Evolutionary conservation across 23 red algal species (phyloP), one percentile per base, ranked within the genome.

Genomic region (Gracilaria gracilis): DNA sequence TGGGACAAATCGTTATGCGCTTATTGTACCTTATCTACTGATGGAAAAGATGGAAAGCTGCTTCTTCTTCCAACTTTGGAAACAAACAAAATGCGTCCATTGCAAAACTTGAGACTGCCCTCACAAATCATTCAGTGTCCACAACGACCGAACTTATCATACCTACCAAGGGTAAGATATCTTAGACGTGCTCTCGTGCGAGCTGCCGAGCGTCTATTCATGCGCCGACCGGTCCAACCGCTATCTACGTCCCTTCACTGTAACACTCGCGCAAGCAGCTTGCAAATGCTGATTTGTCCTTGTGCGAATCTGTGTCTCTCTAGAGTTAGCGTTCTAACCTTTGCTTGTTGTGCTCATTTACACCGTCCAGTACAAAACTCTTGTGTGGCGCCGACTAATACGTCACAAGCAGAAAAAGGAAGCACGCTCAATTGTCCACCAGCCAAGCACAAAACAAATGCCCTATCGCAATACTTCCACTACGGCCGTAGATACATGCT

Each of bases 41-140:
- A 69, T 69, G 64, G 64, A 69, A 69, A 69, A 32, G 31, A 69
- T 69, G 64, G 64, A 69, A 69, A 69, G 64, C 64, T 69, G 32
- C 9, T 15, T 69, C 64, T 69, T 37, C 64, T 69, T 69, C 64
- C 33, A 69, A 69, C 64, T 69, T 69, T 69, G 64, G 64, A 69
- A 69, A 69, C 64, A 36, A 69, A 69, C 32, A 69, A 69, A 69
- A 28, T 36, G 28, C 27, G 32, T 32, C 13, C 0, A 0, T 37
- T 9, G 31, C 15, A 36, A 69, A 31, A 69, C 64, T 20, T 69
- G 31, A 36, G 31, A 69, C 9, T n/a, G 37, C 15, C 27, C 27
- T 15, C 64, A 37, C 0, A 55, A 37, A 37, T 36, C 64, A 37
- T 37, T 32, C 28, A 69, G 33, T 36, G 64, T 69, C 64, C 64